Base-by-base conservation (phyloP, 345 rosid species). In the Bruguiera parviflora region DNA sequence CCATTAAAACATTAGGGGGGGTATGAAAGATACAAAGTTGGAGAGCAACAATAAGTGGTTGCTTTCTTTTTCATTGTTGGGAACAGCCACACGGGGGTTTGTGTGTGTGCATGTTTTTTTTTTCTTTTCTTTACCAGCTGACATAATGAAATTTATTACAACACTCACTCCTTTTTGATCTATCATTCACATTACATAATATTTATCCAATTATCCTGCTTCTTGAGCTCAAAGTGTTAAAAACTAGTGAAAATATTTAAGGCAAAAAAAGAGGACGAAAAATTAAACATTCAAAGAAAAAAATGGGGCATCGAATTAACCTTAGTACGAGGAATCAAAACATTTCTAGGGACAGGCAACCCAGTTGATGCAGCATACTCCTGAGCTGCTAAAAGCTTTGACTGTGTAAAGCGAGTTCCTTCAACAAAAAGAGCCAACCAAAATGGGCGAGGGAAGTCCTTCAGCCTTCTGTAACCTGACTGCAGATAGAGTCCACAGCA, bases 371-470 rank as follows among this genome's bases (percentile, higher is more conserved):
- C 84, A 32, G 99, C 98, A 77, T 92, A 96, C 72, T 92, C 92
- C 77, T 90, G 98, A 77, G 99, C 98, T 13, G 99, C 99, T 82
- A 85, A 80, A 81, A 96, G 98, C 81, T 96, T 96, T 66, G 97
- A 90, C 80, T 83, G 90, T 0, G 99, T 96, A 76, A 92, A 96
- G 64, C 98, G 96, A 76, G 98, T 96, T 76, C 99, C 99, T 82
- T 96, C 99, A 39, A 92, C 99, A 77, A 96, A 96, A 70, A 96
- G 95, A 33, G 98, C 98, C 87, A 96, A 67, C 98, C 98, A 96
- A 81, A 96, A 96, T 67, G 99, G 95, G 67, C 69, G 75, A 35
- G 99, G 99, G 72, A 84, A 92, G 78, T 96, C 99, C 63, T 75
- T 84, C 68, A 96, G 77, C 70, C 87, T 83, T 66, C 81, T 88